Evolutionary conservation across 2,329 filamentous ascomycete species (phyloP).

Genomic region (Fusarium sambucinum): DNA sequence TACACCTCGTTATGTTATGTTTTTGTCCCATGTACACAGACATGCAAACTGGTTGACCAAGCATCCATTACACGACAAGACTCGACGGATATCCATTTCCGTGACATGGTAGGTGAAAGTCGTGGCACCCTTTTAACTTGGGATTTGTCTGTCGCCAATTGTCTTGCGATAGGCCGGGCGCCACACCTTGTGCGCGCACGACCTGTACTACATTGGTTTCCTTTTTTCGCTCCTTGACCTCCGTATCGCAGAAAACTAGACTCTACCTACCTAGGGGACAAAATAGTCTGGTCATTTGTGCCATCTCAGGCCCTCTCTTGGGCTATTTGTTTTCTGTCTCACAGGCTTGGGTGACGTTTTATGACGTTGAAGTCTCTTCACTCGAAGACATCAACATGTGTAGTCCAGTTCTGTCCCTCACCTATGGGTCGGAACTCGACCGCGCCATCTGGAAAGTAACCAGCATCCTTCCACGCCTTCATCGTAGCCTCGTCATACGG

Average conservation of each 20-base stretch:
- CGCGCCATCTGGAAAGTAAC: conserved; percentile 83
- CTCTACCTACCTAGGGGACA: background rate
- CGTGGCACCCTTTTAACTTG: conserved; percentile 33
- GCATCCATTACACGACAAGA: conserved; percentile 29
- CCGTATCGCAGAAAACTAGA: background rate
- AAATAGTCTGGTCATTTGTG: background rate
- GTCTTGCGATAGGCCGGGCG: conserved; percentile 27
- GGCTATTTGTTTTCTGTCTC: background rate
- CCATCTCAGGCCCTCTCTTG: background rate
- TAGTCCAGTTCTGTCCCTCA: conserved; percentile 66
- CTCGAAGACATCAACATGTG: conserved; percentile 62
- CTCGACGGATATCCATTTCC: conserved; percentile 29
- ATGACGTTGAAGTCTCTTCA: conserved; percentile 50
- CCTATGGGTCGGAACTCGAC: conserved; percentile 79
- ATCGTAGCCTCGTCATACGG: conserved; percentile 89
- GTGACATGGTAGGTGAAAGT: conserved; percentile 23
- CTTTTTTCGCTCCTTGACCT: background rate
- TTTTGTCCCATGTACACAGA: conserved; percentile 33
- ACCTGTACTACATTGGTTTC: conserved; percentile 10
- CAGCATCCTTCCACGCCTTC: conserved; percentile 90
- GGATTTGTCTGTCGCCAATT: conserved; percentile 17
- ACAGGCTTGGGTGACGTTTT: conserved; percentile 25
- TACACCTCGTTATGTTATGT: conserved; percentile 29
- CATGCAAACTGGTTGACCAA: conserved; percentile 33
- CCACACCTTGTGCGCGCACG: background rate